Conservation (phyloP, 2,329 filamentous ascomycete species). For the Monosporascus ibericus region DNA sequence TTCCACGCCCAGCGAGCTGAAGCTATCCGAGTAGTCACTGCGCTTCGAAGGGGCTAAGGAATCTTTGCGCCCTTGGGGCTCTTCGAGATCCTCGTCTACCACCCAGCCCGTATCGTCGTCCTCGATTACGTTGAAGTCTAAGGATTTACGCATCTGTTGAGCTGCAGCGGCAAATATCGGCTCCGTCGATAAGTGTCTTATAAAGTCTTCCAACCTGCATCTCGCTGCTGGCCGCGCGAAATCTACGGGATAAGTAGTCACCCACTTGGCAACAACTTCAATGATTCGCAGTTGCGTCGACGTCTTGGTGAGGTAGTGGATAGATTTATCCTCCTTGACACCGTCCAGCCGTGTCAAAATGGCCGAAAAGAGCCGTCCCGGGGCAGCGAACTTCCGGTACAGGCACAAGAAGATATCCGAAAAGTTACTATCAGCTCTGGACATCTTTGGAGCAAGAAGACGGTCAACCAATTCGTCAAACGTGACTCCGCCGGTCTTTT, state of each 20-base stretch:
- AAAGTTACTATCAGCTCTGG: slow-evolving; percentile 85
- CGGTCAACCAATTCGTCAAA: slow-evolving; percentile 78
- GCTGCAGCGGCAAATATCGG: slow-evolving; percentile 80
- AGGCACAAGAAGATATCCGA: slow-evolving; percentile 82
- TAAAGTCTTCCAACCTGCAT: slow-evolving; percentile 67
- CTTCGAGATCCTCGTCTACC: slow-evolving; percentile 60
- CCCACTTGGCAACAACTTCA: slow-evolving; percentile 82
- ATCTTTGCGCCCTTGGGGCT: slow-evolving; percentile 15
- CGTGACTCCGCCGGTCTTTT: slow-evolving; percentile 47
- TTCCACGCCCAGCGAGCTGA: slow-evolving; percentile 44
- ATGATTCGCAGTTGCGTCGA: slow-evolving; percentile 78
- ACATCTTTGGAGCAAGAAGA: slow-evolving; percentile 75
- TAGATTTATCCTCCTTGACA: slow-evolving; percentile 58
- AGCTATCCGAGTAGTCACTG: slow-evolving; percentile 36
- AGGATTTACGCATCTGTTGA: slow-evolving; percentile 73
- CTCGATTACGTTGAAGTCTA: slow-evolving; percentile 67
- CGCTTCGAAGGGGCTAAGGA: slow-evolving; percentile 11
- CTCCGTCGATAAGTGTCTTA: slow-evolving; percentile 65
- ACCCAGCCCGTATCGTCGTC: slow-evolving; percentile 94
- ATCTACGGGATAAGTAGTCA: slow-evolving; percentile 83
- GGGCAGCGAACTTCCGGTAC: slow-evolving; percentile 89
- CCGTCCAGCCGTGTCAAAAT: slow-evolving; percentile 72
- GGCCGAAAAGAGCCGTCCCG: slow-evolving; percentile 68
- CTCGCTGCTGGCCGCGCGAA: slow-evolving; percentile 76
- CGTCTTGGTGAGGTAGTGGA: slow-evolving; percentile 69